Percentiles rank a stretch among this genome's conserved stretches.
These are phyloP conservation scores for Sporothrix brasiliensis DNA, from an alignment of 2,329 filamentous ascomycete species.

Conservation along the genomic window DNA sequence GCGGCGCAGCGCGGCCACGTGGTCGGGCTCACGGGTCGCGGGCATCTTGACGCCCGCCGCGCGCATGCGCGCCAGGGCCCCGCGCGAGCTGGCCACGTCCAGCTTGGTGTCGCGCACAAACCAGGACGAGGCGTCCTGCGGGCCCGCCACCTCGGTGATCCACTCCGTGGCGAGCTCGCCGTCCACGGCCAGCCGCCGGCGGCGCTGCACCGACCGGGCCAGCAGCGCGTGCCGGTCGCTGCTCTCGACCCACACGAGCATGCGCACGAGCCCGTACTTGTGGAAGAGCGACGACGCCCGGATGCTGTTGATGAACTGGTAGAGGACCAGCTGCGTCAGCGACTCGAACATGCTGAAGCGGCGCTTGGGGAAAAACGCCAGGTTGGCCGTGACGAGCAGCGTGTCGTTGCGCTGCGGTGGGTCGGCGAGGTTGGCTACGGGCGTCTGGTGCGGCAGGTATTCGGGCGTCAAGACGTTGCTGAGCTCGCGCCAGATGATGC, in stretches of 20 bases:
- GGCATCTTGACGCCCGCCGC: slow-evolving; percentile 50
- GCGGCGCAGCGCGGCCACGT: slow-evolving; percentile 35
- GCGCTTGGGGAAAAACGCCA: slow-evolving; percentile 58
- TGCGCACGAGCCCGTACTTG: slow-evolving; percentile 74
- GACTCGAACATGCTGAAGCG: slow-evolving; percentile 58
- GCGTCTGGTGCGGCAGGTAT: slow-evolving; percentile 59
- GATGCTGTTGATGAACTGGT: slow-evolving; percentile 64
- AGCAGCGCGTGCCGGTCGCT: slow-evolving; percentile 62
- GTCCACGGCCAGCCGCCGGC: slow-evolving; percentile 61
- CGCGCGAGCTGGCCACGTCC: slow-evolving; percentile 51
- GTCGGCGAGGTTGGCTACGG: slow-evolving; percentile 43
- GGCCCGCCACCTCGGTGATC: slow-evolving; percentile 56
- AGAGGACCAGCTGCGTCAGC: slow-evolving; percentile 59
- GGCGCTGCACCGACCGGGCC: slow-evolving; percentile 59
- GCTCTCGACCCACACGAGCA: slow-evolving; percentile 72
- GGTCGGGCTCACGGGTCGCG: slow-evolving; percentile 47
- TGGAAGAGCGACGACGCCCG: slow-evolving; percentile 66
- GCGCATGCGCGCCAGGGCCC: slow-evolving; percentile 53
- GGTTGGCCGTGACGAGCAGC: slow-evolving; percentile 72
- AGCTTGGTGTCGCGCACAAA: slow-evolving; percentile 52
- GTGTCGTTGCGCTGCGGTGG: slow-evolving; percentile 65
- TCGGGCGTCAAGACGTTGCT: slow-evolving; percentile 54
- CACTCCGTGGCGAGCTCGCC: slow-evolving; percentile 64
- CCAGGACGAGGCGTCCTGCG: slow-evolving; percentile 36
- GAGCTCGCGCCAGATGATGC: slow-evolving; percentile 64